Evolutionary conservation across 352 stramenopile species (phyloP), one percentile per base, ranked within the genome.

Genomic region (Phytophthora aleatoria): DNA sequence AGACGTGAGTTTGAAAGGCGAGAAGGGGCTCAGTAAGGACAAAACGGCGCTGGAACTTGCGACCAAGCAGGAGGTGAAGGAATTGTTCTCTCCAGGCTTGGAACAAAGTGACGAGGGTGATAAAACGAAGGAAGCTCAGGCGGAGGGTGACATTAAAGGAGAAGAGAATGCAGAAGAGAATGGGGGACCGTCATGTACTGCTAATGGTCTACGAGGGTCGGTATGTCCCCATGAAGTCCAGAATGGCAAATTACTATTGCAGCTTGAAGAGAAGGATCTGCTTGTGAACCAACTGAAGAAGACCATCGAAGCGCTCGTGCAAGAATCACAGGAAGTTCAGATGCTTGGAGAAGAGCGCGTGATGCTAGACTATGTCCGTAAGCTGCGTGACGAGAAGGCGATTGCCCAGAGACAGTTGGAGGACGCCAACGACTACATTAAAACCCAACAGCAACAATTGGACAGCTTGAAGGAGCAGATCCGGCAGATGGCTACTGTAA

Each of bases 221-320:
- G 42, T 13, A 28, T 75, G 70, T 26, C 42, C 65, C 5, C 65
- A 82, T 48, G 63, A 76, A 51, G 31, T 50, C 7, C 65, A 76
- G 35, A 72, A 68, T 48, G 44, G 60, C 4, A 79, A 70, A 24
- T 45, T 88, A n/a, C 12, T 72, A 57, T 57, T 90, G 60, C 79
- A 93, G 44, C 62, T 96, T 5, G 87, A 96, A 68, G 87, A 96
- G 57, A 94, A 94, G 47, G 81, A 96, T 62, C 36, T 92, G 51
- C 61, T 96, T 5, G 87, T 94, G 20, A 77, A 74, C 12, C 85
- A 96, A 55, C 71, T 96, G 50, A 89, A 90, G 54, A 80, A 77
- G 38, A 92, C 84, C 4, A 94, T 96, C 24, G 87, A 96, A 59
- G 57, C 67, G 7, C 74, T 96, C 5, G 85, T 92, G 28, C 61